Evolutionary conservation across 2,329 filamentous ascomycete genomes (phyloP), one percentile per base, ranked within the genome.

Genomic region (Exophiala oligosperma): DNA sequence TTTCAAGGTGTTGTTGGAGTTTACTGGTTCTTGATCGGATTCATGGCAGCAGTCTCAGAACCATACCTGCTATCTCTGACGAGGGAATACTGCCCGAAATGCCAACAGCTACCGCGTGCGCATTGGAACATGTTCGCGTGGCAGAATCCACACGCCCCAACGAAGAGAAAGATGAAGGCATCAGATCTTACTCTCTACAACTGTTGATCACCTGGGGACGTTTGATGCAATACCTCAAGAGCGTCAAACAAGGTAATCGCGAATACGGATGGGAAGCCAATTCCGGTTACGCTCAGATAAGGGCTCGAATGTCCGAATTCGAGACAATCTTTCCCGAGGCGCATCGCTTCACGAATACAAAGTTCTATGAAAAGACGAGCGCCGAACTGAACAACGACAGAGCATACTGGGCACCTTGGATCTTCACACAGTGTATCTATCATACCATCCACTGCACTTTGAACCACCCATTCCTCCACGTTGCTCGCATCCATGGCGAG

Each of bases 391-490:
- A 50, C n/a, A 46, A 21, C 2, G 38, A 57, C n/a, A 58, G 58
- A 23, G 32, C 29, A 24, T 65, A 65, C 47, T 65, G 63, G 63
- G 56, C 57, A 23, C 28, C 57, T 11, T 65, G 63, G 63, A 40
- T 65, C 17, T 59, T 58, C 35, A 58, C 54, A 23, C 63, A 65
- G 23, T 54, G 57, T 21, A 32, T 65, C 41, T 65, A 65, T 43
- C 63, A 65, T 46, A 48, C 55, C 23, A 59, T 63, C 28, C 61
- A 65, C 21, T 62, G 60, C 21, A 60, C 58, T 14, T 40, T 65
- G 4, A 61, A 65, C 35, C 63, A 65, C 40, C 63, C 61, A 23
- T 63, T 65, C 41, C 57, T 65, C 4, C 63, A 65, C 24, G 44
- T 65, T 28, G 57, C 57, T 24, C 49, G 57, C n/a, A 59, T 59